Evolutionary conservation across 2,329 filamentous ascomycete species (phyloP).

Genomic region (Sclerotinia sclerotiorum): DNA sequence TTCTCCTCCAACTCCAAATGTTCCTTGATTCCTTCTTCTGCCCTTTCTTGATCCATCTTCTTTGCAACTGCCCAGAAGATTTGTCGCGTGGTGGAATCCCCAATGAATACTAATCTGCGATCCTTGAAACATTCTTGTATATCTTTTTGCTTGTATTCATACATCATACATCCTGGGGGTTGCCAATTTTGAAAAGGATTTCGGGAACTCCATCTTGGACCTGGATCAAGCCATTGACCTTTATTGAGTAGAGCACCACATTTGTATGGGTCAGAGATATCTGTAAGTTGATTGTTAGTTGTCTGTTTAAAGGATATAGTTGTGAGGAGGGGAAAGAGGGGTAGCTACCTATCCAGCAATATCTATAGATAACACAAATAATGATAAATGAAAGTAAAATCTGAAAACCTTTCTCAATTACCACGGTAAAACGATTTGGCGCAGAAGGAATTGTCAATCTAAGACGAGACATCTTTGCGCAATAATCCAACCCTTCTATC

Average conservation of each 20-base stretch:
- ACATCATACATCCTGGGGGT: conserved; percentile 58
- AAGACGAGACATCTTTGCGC: conserved; percentile 18
- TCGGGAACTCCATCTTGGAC: conserved; percentile 35
- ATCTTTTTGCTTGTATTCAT: conserved; percentile 53
- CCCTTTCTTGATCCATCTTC: conserved; percentile 47
- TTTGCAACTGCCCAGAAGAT: conserved; percentile 58
- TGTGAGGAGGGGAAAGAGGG: background rate
- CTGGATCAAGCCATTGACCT: conserved; percentile 51
- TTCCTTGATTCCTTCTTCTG: conserved; percentile 42
- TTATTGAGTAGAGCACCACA: conserved; percentile 52
- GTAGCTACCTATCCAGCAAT: conserved; percentile 37
- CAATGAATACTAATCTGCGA: conserved; percentile 57
- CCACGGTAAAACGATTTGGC: conserved; percentile 12
- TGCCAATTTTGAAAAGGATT: conserved; percentile 54
- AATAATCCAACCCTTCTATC: conserved; percentile 4
- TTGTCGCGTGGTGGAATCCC: conserved; percentile 60
- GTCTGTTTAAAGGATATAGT: background rate
- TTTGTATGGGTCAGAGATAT: conserved; percentile 50
- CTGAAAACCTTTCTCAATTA: conserved; percentile 29
- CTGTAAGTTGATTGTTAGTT: conserved; percentile 25
- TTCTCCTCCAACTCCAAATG: conserved; percentile 43
- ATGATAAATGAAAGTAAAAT: conserved; percentile 31
- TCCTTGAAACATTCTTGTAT: conserved; percentile 53
- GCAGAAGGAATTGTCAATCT: conserved; percentile 18
- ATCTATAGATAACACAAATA: conserved; percentile 36